Percentiles rank a stretch among this genome's conserved stretches.
Conservation (phyloP, 345 rosid genomes). For the Eucalyptus pumila region DNA sequence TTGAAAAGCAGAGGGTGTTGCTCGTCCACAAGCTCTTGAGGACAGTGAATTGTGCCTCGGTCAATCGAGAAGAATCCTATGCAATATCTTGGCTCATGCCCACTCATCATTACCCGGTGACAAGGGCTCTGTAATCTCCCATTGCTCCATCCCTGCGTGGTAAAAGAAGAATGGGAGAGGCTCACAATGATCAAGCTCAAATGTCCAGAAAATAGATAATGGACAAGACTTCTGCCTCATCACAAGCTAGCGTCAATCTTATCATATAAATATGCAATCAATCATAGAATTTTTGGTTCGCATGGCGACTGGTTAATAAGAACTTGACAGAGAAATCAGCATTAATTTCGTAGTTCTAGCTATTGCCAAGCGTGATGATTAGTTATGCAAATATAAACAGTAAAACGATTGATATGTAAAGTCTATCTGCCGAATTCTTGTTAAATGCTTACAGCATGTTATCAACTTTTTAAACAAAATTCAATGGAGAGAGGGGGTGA, state of each 20-base stretch:
- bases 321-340: neutral
- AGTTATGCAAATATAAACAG: too few relatives aligned
- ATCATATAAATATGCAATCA: neutral
- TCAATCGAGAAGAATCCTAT: constrained; percentile 5
- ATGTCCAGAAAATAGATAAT: neutral
- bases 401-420: neutral
- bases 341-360: too few relatives aligned
- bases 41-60: neutral
- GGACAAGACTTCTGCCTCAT: neutral
- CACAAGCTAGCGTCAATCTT: neutral
- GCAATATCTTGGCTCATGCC: constrained; percentile 1
- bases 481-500: neutral
- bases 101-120: neutral
- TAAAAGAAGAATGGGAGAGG: neutral
- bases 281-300: neutral
- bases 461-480: neutral
- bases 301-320: neutral
- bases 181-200: neutral
- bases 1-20: constrained; percentile 14
- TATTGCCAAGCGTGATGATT: too few relatives aligned
- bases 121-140: neutral
- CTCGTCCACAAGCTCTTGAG: constrained; percentile 13
- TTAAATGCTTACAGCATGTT: neutral
- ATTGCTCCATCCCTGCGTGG: neutral
- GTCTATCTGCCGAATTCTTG: neutral